Percentiles rank a stretch among this genome's conserved stretches.
These are phyloP conservation scores for Thelephora terrestris DNA, from an alignment of 1,284 basidiomycete genomes.

Conservation along the genomic window DNA sequence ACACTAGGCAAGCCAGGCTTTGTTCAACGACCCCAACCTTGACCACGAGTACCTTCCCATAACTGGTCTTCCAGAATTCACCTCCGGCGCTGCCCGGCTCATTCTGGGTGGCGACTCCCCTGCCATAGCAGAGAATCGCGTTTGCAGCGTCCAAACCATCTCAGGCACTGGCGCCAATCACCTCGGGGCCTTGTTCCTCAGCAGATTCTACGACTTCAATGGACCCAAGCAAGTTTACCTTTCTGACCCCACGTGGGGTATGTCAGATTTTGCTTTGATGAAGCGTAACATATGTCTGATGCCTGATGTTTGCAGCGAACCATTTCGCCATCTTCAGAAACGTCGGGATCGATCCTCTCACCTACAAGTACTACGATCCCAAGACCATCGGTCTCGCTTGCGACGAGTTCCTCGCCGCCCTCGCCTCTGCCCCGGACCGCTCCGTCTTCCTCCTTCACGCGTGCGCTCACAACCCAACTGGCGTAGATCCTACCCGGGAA, in stretches of 20 bases:
- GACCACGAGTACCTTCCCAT: slow-evolving; percentile 96
- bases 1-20: slow-evolving; percentile 58
- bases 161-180: slow-evolving; percentile 96
- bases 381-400: slow-evolving; percentile 87
- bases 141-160: slow-evolving; percentile 80
- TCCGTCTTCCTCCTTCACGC: slow-evolving; percentile 89
- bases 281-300: not conserved
- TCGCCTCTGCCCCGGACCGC: slow-evolving; percentile 55
- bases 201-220: slow-evolving; percentile 71
- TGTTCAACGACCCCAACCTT: slow-evolving; percentile 63
- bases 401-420: slow-evolving; percentile 56
- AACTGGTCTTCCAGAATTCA: slow-evolving; percentile 79
- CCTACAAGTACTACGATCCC: slow-evolving; percentile 88
- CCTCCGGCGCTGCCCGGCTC: slow-evolving; percentile 68
- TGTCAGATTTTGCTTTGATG: slow-evolving; percentile 18
- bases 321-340: slow-evolving; percentile 86
- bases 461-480: slow-evolving; percentile 94
- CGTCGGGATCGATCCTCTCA: slow-evolving; percentile 69
- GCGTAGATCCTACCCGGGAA: slow-evolving; percentile 84
- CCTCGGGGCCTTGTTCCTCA: slow-evolving; percentile 83
- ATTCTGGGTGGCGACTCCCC: slow-evolving; percentile 71
- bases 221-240: slow-evolving; percentile 65
- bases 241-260: slow-evolving; percentile 92
- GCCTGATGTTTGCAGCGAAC: slow-evolving; percentile 48
- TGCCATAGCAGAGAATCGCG: slow-evolving; percentile 63